Percentiles rank a stretch among this genome's conserved stretches.
Evolutionary conservation across 371 early-diverging fungal genomes (phyloP).

Genomic region (Apophysomyces elegans): DNA sequence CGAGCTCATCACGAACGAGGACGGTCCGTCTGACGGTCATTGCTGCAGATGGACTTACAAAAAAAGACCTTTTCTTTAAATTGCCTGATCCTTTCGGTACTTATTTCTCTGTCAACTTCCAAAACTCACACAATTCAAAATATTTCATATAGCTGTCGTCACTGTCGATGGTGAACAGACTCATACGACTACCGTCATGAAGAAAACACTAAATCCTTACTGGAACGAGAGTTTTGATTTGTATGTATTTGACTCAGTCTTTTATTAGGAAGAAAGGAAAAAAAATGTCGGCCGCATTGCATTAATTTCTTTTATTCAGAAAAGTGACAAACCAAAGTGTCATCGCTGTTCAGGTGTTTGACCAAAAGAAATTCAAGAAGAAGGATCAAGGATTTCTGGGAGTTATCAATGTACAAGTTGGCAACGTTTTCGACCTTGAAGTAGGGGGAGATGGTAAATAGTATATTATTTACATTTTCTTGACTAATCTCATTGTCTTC

Average conservation of each 20-base stretch:
- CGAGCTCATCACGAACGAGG: conserved; percentile 38
- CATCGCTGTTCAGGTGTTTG: conserved; percentile 94
- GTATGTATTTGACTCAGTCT: conserved; percentile 39
- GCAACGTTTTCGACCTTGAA: conserved; percentile 76
- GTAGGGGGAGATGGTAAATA: conserved; percentile 72
- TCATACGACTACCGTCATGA: conserved; percentile 77
- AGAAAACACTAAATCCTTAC: conserved; percentile 79
- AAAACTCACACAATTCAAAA: neutral
- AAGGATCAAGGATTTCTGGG: conserved; percentile 95
- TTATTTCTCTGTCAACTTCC: conserved; percentile 25
- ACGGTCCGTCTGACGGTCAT: conserved; percentile 69
- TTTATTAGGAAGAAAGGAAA: neutral
- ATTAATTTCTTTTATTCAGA: conserved; percentile 36
- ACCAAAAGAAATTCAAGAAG: conserved; percentile 95
- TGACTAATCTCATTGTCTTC: conserved; percentile 9
- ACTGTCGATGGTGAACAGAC: conserved; percentile 89
- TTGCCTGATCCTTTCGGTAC: conserved; percentile 67
- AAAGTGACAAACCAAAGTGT: conserved; percentile 77
- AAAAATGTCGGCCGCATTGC: neutral
- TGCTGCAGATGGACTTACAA: conserved; percentile 90
- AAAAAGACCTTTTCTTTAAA: conserved; percentile 84
- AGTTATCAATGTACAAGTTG: conserved; percentile 85
- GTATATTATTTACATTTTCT: neutral
- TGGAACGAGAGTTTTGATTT: conserved; percentile 82
- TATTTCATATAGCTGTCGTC: conserved; percentile 67